Percentiles rank a stretch among this genome's conserved stretches.
phyloP scores from a whole-genome alignment of 768 basidiomycete species.

The Serendipita sp. region DNA sequence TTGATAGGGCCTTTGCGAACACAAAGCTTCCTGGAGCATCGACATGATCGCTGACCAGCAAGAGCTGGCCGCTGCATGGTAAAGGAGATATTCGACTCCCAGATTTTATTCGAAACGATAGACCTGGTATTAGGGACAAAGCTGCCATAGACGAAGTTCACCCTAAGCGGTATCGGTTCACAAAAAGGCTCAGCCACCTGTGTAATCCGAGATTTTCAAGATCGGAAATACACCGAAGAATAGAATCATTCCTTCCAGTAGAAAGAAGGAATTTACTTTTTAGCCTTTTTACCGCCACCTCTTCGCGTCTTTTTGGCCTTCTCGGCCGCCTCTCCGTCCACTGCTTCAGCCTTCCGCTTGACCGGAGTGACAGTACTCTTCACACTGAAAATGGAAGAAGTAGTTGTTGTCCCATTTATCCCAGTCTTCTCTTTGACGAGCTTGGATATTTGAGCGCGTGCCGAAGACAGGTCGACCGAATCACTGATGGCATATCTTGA shows the following conservation, averaged over 20 bases:
- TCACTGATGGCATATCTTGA: constrained; percentile 44
- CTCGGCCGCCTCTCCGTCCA: constrained; percentile 21
- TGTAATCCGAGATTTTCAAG: not conserved
- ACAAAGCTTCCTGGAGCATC: not conserved
- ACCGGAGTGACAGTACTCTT: constrained; percentile 27
- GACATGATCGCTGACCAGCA: not conserved
- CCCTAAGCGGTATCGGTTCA: no score
- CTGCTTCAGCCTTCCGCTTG: constrained; percentile 43
- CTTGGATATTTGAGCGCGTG: constrained; percentile 54
- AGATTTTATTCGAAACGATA: not conserved
- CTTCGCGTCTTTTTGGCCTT: constrained; percentile 36
- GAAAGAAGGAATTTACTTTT: not conserved
- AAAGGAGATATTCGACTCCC: not conserved
- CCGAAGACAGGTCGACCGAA: constrained; percentile 50
- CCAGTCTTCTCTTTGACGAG: constrained; percentile 23
- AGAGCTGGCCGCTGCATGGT: not conserved
- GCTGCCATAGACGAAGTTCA: no score
- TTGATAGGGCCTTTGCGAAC: not conserved
- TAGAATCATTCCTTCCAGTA: not conserved
- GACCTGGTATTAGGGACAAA: not conserved
- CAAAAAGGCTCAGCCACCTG: no score
- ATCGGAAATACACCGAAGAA: not conserved
- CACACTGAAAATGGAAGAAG: constrained; percentile 62
- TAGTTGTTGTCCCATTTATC: constrained; percentile 24
- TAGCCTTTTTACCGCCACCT: constrained; percentile 15